Base-by-base conservation (phyloP, 2,329 filamentous ascomycete species). In the Graphilbum ipis-grandicollis region DNA sequence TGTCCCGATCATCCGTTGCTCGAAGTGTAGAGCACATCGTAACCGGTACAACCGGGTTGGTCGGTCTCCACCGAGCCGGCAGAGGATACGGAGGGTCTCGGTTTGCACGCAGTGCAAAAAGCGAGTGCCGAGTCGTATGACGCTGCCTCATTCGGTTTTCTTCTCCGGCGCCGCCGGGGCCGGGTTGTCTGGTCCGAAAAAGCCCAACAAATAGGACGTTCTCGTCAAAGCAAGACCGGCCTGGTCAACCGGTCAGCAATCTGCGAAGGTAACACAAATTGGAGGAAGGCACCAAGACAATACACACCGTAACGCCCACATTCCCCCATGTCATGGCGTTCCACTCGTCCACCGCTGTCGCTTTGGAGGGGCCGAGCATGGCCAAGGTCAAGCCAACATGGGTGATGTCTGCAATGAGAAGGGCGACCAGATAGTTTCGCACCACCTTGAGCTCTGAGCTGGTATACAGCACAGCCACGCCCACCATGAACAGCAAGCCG, bases 311-410 rank as follows among this genome's bases (percentile, higher is more conserved):
- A 35, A 66, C 63, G 8, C 66, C 75, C 43, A 85, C 62, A 47
- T 84, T 84, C 3, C 79, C 79, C 71, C 73, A 80, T n/a, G 74
- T 68, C 60, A 78, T 67, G 25, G 66, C 58, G 51, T 81, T 83
- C 79, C 79, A 84, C 18, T 53, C 56, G 5, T 48, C 54, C 10
- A 77, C 54, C 44, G 71, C 63, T 32, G 68, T 43, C 33, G 70
- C 62, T 25, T 56, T 56, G 9, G 68, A 60, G 49, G 59, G 60
- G 9, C 74, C 77, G 43, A 83, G 59, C 7, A 62, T 65, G 47
- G 59, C 56, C 40, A 68, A 71, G 15, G 70, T 78, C 41, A 75
- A 62, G 35, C 62, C 69, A 19, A 84, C 56, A 50, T 84, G 79
- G 3, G 74, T 72, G 43, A 82, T 57, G 48, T 84, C 78, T 15